Conservation (phyloP, 2,329 filamentous ascomycete species). For the Trichoderma sp. region DNA sequence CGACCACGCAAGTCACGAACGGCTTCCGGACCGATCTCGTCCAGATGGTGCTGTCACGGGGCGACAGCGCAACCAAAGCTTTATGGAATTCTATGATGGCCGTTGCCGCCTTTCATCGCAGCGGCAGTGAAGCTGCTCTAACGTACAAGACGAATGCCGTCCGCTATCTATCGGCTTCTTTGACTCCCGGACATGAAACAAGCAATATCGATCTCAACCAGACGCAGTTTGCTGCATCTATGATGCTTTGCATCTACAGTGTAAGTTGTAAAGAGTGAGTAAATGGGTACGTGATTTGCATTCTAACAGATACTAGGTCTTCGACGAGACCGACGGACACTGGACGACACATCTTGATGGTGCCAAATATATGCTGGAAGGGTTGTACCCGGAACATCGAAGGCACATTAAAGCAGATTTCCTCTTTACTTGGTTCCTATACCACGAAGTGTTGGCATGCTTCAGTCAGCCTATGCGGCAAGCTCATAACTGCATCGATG, state of each 20-base stretch:
- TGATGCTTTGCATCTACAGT: conserved; percentile 55
- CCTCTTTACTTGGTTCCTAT: conserved; percentile 49
- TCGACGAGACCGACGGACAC: conserved; percentile 49
- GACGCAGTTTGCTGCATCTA: conserved; percentile 47
- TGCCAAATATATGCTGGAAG: conserved; percentile 40
- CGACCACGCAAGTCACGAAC: conserved; percentile 48
- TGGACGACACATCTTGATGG: conserved; percentile 49
- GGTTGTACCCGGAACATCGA: conserved; percentile 29
- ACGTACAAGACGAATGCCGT: conserved; percentile 46
- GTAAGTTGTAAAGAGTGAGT: conserved; percentile 29
- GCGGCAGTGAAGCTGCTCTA: conserved; percentile 42
- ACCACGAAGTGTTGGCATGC: conserved; percentile 48
- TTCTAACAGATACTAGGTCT: conserved; percentile 39
- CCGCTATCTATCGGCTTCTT: conserved; percentile 40
- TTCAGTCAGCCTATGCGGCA: conserved; percentile 41
- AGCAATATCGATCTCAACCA: conserved; percentile 32
- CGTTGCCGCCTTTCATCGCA: conserved; percentile 45
- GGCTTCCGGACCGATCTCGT: conserved; percentile 49
- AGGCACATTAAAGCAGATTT: conserved; percentile 38
- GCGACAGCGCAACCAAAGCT: conserved; percentile 38
- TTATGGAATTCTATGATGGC: conserved; percentile 48
- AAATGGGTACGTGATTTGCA: background rate
- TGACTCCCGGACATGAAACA: conserved; percentile 32
- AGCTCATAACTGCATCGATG: conserved; percentile 7
- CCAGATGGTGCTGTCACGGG: conserved; percentile 45